phyloP scores from a whole-genome alignment of 768 basidiomycete genomes.

The Rhodotorula kratochvilovae region DNA sequence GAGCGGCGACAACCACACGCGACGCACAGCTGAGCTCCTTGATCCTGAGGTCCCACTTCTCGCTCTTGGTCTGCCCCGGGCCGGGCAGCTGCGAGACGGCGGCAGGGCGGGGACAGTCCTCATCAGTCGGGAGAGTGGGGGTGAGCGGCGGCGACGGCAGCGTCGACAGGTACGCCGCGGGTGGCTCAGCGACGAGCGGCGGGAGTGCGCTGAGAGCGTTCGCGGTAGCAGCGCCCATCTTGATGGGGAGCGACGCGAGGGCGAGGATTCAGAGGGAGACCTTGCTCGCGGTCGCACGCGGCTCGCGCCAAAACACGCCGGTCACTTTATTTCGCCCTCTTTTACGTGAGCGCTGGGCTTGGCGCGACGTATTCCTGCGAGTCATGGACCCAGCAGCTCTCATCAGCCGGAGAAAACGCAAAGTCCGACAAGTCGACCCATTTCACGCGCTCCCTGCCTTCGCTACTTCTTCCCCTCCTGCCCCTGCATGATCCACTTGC shows the following conservation, averaged over 20 bases:
- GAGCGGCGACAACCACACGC: not conserved
- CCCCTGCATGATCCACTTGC: constrained; percentile 3
- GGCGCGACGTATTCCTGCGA: too few relatives aligned
- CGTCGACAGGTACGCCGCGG: not conserved
- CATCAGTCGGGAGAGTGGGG: not conserved
- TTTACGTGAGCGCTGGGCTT: too few relatives aligned
- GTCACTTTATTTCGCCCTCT: too few relatives aligned
- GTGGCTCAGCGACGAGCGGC: not conserved
- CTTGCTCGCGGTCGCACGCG: too few relatives aligned
- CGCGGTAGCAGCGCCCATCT: not conserved
- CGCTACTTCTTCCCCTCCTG: not conserved
- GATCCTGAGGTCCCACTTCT: not conserved
- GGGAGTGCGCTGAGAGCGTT: not conserved
- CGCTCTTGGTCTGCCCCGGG: not conserved
- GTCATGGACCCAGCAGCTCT: too few relatives aligned
- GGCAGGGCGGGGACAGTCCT: not conserved
- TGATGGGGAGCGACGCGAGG: not conserved
- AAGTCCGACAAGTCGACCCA: too few relatives aligned
- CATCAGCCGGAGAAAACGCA: too few relatives aligned
- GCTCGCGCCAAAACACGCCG: too few relatives aligned
- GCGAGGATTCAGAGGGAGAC: too few relatives aligned
- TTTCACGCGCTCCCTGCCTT: not conserved
- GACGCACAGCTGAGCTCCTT: not conserved
- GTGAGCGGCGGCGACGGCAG: constrained; percentile 2
- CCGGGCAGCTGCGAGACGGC: not conserved